Base-by-base conservation (phyloP, 768 basidiomycete species). In the Collybia nuda region DNA sequence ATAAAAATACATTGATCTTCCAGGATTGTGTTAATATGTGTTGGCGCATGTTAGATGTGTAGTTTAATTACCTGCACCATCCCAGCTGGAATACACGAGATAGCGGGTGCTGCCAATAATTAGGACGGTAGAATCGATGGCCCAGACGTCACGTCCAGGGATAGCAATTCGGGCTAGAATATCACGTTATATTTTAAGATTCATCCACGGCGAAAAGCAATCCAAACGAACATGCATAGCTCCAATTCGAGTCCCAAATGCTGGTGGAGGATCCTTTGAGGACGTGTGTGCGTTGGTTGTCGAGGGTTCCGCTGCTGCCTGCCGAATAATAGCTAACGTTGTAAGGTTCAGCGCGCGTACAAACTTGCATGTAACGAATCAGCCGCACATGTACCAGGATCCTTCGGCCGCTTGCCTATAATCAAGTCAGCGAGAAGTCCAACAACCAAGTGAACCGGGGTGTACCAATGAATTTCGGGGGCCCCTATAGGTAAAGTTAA, bases 1-100 rank as follows among this genome's bases (percentile, higher is more conserved):
- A 67, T 68, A 22, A 35, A 70, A 11, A 70, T 58, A 43, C 69
- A 68, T 58, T 70, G 69, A 48, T 68, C 67, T 67, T 12, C 15
- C 18, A 40, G n/a, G 21, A 8, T 44, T 42, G 28, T 42, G 9
- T 24, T 51, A 22, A 47, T 23, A 35, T 19, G 6, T 22, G 24
- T 23, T 11, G 14, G 15, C 15, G 42, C 5, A 5, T 2, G 15
- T 4, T 22, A 15, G n/a, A 28, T n/a, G 19, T 23, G 18, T 41
- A 5, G 15, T 21, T 44, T 19, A 56, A 65, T 46, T 39, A 68
- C 65, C 53, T 23, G 51, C 54, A 7, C 68, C 67, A 49, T 69
- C 67, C 62, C 62, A 69, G 36, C 61, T 63, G 3, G 67, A 68
- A 44, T 67, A 68, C 0, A 71, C 66, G 8, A 69, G 51, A 38